Conservation (phyloP, 2,329 filamentous ascomycete species). For the Geosmithia flava region DNA sequence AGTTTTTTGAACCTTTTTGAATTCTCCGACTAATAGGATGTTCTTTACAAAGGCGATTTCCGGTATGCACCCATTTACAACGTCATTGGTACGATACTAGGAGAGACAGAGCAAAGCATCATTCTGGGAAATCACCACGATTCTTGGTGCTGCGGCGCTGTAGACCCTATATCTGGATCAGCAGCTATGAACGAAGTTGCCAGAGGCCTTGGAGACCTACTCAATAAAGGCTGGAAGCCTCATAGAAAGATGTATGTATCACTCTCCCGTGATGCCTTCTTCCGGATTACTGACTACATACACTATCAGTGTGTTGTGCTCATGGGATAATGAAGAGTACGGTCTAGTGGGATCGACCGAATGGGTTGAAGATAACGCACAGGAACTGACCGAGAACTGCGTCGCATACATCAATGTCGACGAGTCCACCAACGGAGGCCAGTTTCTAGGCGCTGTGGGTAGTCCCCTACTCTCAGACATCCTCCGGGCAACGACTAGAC, state of each 20-base stretch:
- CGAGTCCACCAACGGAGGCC: constrained; percentile 37
- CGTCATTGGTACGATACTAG: constrained; percentile 60
- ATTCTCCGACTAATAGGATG: too few species aligned
- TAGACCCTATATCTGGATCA: constrained; percentile 60
- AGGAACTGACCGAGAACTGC: constrained; percentile 50
- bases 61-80: constrained; percentile 23
- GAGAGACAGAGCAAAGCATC: constrained; percentile 55
- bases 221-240: constrained; percentile 55
- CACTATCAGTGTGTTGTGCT: constrained; percentile 46
- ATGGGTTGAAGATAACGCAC: constrained; percentile 62
- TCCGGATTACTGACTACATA: background rate
- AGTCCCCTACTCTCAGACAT: constrained; percentile 50
- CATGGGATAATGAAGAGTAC: constrained; percentile 56
- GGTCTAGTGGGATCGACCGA: constrained; percentile 61
- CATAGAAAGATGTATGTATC: background rate
- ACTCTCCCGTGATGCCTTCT: background rate
- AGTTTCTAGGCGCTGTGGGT: constrained; percentile 36
- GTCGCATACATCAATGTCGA: constrained; percentile 42
- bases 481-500: constrained; percentile 36
- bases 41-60: constrained; percentile 6
- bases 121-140: constrained; percentile 63
- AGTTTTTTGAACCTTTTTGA: constrained; percentile 45
- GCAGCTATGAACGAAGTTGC: constrained; percentile 59
- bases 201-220: constrained; percentile 49
- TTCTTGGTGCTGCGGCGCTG: constrained; percentile 63